phyloP scores from a whole-genome alignment of 2,329 filamentous ascomycete genomes.

The Fonsecaea pedrosoi region DNA sequence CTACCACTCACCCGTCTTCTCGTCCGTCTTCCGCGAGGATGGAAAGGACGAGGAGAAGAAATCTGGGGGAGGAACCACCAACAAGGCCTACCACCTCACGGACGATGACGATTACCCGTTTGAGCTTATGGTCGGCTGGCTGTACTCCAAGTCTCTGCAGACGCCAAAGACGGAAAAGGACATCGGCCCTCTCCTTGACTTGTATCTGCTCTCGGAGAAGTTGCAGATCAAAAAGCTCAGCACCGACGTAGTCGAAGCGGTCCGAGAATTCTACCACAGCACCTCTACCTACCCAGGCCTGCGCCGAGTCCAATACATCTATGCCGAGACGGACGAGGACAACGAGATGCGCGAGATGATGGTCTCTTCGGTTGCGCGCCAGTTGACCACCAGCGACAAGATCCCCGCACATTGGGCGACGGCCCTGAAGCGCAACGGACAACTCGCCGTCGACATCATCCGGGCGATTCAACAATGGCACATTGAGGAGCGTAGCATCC shows the following conservation, averaged over 20 bases:
- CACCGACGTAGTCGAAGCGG: conserved; percentile 57
- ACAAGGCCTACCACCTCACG: conserved; percentile 55
- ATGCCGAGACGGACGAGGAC: conserved; percentile 57
- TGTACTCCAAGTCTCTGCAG: conserved; percentile 58
- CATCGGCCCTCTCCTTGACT: conserved; percentile 58
- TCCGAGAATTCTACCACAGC: conserved; percentile 60
- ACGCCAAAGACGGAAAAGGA: conserved; percentile 58
- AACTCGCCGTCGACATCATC: conserved; percentile 63
- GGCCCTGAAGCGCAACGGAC: conserved; percentile 61
- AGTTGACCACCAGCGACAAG: conserved; percentile 57
- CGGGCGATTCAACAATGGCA: conserved; percentile 61
- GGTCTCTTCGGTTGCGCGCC: conserved; percentile 57
- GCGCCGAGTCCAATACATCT: conserved; percentile 61
- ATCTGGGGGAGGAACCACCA: conserved; percentile 13
- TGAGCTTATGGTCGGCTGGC: conserved; percentile 61
- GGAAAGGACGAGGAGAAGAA: conserved; percentile 44
- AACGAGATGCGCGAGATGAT: conserved; percentile 58
- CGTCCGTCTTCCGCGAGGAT: conserved; percentile 57
- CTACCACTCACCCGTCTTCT: conserved; percentile 62
- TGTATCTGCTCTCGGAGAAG: conserved; percentile 63
- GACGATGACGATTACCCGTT: conserved; percentile 61
- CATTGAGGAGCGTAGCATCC: conserved; percentile 56
- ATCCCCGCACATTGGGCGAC: conserved; percentile 63
- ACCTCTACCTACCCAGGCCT: conserved; percentile 61
- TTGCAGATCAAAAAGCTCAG: conserved; percentile 58